These are phyloP conservation scores for Hippophae gyantsensis DNA, from an alignment of 306 rosid genomes.

Conservation along the genomic window DNA sequence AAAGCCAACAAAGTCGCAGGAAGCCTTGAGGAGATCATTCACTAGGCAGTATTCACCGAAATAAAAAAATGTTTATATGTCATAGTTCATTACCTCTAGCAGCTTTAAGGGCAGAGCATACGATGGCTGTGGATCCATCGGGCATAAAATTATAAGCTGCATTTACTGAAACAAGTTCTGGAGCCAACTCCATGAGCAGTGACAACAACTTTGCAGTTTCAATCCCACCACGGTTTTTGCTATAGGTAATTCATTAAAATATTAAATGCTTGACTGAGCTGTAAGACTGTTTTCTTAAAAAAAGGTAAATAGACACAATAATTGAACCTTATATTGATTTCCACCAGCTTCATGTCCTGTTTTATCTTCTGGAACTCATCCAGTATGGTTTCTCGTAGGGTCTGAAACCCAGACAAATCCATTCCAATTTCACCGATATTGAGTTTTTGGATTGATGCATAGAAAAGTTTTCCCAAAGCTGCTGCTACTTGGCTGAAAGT, in stretches of 20 bases:
- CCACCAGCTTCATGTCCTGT: constrained; percentile 27
- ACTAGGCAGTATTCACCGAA: not conserved
- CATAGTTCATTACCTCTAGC: constrained; percentile 46
- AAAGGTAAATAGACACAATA: constrained; percentile 14
- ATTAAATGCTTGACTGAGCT: constrained; percentile 7
- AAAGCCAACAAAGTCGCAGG: not conserved
- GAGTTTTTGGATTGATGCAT: constrained; percentile 45
- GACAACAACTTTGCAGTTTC: constrained; percentile 60
- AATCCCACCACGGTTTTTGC: constrained; percentile 78
- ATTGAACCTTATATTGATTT: constrained; percentile 65
- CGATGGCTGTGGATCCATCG: constrained; percentile 37
- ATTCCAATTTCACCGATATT: constrained; percentile 57
- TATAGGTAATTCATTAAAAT: constrained; percentile 21
- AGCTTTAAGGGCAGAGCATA: constrained; percentile 49
- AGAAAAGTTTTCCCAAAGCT: constrained; percentile 52
- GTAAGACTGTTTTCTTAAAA: not conserved
- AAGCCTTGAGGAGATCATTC: not conserved
- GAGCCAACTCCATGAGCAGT: constrained; percentile 46
- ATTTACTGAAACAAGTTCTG: constrained; percentile 53
- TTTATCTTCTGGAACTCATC: constrained; percentile 19
- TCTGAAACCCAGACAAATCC: constrained; percentile 57
- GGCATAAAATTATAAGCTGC: constrained; percentile 74
- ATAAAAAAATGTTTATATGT: not conserved
- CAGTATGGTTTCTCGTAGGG: constrained; percentile 37
- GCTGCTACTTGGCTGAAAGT: constrained; percentile 53